phyloP scores from a whole-genome alignment of 331 rosid genomes.

The Ulmus americana region DNA sequence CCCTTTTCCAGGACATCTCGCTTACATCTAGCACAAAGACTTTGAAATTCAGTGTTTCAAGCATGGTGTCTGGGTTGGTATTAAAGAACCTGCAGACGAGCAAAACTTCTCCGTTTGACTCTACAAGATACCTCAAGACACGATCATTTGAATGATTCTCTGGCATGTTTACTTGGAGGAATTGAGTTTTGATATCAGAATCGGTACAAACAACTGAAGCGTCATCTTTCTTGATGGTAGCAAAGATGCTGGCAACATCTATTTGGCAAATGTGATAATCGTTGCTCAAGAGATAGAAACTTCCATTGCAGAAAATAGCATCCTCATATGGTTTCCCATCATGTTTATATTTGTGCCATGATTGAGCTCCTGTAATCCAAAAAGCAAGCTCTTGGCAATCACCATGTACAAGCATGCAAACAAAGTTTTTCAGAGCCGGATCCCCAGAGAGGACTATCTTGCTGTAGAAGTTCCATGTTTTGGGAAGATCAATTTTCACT shows the following conservation, averaged over 20 bases:
- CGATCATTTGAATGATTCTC: slow-evolving; percentile 15
- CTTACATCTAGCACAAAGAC: slow-evolving; percentile 26
- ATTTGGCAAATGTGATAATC: slow-evolving; percentile 32
- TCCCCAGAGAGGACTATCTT: slow-evolving; percentile 48
- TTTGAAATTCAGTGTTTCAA: slow-evolving; percentile 38
- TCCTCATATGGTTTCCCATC: slow-evolving; percentile 51
- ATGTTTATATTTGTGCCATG: slow-evolving; percentile 29
- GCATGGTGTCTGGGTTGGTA: slow-evolving; percentile 23
- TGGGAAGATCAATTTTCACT: slow-evolving; percentile 37
- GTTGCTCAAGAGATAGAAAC: slow-evolving; percentile 46
- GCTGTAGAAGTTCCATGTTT: slow-evolving; percentile 56
- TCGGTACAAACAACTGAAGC: slow-evolving; percentile 1
- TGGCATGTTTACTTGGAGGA: slow-evolving; percentile 32
- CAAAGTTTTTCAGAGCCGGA: slow-evolving; percentile 30
- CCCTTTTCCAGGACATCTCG: slow-evolving; percentile 40
- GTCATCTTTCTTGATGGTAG: slow-evolving; percentile 16
- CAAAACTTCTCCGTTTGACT: slow-evolving; percentile 40
- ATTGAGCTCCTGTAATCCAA: slow-evolving; percentile 19
- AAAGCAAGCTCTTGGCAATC: slow-evolving; percentile 11
- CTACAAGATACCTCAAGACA: slow-evolving; percentile 44
- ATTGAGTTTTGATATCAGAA: slow-evolving; percentile 27
- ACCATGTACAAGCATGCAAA: slow-evolving; percentile 42
- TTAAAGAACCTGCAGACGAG: slow-evolving; percentile 48
- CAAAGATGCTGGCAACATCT: slow-evolving; percentile 23
- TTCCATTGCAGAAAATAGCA: slow-evolving; percentile 49